Base-by-base conservation (phyloP, 2,329 filamentous ascomycete genomes). In the Fusarium nurragi region DNA sequence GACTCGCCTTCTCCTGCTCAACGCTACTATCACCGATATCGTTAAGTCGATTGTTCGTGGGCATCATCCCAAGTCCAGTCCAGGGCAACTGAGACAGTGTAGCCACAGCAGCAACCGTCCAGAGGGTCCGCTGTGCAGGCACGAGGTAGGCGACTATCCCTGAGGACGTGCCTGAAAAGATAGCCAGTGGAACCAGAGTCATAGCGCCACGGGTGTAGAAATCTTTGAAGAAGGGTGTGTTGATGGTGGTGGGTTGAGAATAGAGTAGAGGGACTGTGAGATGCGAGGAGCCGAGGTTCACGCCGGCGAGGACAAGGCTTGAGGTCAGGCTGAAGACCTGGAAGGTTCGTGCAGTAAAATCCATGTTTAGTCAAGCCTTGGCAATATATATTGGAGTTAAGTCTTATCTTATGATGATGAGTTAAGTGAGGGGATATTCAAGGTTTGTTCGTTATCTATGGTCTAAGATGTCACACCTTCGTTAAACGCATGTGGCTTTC, bases 211-310 rank as follows among this genome's bases (percentile, higher is more conserved):
- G 57, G 12, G 25, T 59, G 16, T 68, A 68, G 30, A 68, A 63
- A 3, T 68, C 53, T 10, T 63, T 66, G 57, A 68, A 68, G 26
- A 68, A 66, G 6, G 60, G 26, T 3, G 57, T 63, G 40, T 51
- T 68, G 40, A 66, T 45, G 5, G 53, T 51, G 9, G 28, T 54
- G n/a, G 65, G 61, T 16, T 58, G 56, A 7, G 28, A 23, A 9
- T 68, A 68, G 12, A 68, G 61, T 8, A 68, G 37, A 4, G 65
- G 65, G 6, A 68, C 65, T 3, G 61, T 68, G 11, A 68, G 44
- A n/a, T 56, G 60, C 1, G 65, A 68, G 8, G 65, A 39, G 9
- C 65, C 65, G 11, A 68, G 34, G 13, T 68, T 68, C 14, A 60
- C 26, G 3, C 65, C 61, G 6, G 56, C 61, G 1, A 68, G 52